phyloP scores from a whole-genome alignment of 2,329 filamentous ascomycete species.

The Akanthomyces lecanii region DNA sequence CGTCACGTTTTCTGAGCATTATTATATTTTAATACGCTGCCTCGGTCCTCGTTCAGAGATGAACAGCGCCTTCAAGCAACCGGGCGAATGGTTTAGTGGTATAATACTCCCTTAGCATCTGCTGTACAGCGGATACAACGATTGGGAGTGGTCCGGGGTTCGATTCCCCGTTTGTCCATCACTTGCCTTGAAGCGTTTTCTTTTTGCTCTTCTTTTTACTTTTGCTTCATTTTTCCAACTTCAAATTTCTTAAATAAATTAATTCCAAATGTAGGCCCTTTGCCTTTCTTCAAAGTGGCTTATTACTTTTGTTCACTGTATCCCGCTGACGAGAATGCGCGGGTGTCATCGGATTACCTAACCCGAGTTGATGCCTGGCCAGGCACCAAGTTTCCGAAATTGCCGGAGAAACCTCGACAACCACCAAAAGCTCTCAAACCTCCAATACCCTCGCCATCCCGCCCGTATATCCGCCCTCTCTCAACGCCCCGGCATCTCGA shows the following conservation, averaged over 20 bases:
- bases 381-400: conserved; percentile 42
- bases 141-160: conserved; percentile 20
- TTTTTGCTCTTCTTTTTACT: not conserved
- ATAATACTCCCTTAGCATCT: conserved; percentile 18
- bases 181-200: not conserved
- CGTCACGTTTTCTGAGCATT: not conserved
- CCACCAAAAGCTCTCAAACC: conserved; percentile 30
- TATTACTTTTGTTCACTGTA: not conserved
- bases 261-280: not conserved
- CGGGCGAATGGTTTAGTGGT: conserved; percentile 18
- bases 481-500: conserved; percentile 24
- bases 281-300: not conserved
- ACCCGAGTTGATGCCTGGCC: conserved; percentile 35
- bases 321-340: conserved; percentile 8
- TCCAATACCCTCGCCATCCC: not conserved
- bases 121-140: not conserved
- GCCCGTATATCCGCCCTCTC: not conserved
- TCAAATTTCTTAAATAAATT: no score
- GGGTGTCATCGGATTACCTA: conserved; percentile 17
- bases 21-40: not conserved
- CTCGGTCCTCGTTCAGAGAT: conserved; percentile 26
- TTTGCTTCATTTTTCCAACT: not conserved
- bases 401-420: conserved; percentile 35
- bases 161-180: conserved; percentile 20
- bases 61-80: conserved; percentile 10